phyloP scores from a whole-genome alignment of 1,139 yeast species.

The Ogataea hybrid region DNA sequence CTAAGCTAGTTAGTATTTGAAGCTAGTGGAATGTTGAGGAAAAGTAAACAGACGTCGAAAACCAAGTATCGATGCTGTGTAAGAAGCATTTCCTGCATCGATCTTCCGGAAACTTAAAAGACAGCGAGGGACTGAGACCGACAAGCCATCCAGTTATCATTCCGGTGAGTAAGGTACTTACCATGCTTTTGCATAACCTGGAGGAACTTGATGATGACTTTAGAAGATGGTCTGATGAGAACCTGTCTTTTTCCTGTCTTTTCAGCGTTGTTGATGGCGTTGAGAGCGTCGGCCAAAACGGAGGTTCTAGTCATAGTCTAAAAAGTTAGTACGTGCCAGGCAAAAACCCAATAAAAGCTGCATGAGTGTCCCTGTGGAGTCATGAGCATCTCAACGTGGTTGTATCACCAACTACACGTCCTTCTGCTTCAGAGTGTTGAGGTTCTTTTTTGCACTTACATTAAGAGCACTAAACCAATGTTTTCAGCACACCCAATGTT shows the following conservation, averaged over 20 bases:
- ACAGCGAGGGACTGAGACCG: slow-evolving; percentile 88
- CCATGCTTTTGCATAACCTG: slow-evolving; percentile 97
- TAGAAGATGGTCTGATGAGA: slow-evolving; percentile 96
- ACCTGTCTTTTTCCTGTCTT: slow-evolving; percentile 99
- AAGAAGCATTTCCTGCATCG: slow-evolving; percentile 70
- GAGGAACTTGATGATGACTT: slow-evolving; percentile 95
- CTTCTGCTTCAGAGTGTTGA: slow-evolving; percentile 36
- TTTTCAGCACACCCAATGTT: slow-evolving; percentile 13
- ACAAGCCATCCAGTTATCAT: slow-evolving; percentile 98
- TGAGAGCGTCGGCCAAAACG: slow-evolving; percentile 98
- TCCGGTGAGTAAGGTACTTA: slow-evolving; percentile 53
- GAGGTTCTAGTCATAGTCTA: slow-evolving; percentile 92
- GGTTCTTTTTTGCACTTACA: slow-evolving; percentile 16
- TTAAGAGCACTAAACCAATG: not conserved
- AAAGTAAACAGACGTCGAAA: slow-evolving; percentile 62
- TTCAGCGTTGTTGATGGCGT: slow-evolving; percentile 98
- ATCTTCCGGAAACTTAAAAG: slow-evolving; percentile 96
- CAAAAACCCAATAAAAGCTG: slow-evolving; percentile 30
- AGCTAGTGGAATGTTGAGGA: slow-evolving; percentile 54
- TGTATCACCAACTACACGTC: not conserved
- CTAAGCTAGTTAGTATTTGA: slow-evolving; percentile 19
- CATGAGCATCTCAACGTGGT: slow-evolving; percentile 34
- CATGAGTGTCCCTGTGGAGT: slow-evolving; percentile 45
- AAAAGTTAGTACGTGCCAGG: slow-evolving; percentile 12
- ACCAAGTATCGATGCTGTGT: slow-evolving; percentile 53